Base-by-base conservation (phyloP, 2,329 filamentous ascomycete genomes). In the Fusarium lateritium region DNA sequence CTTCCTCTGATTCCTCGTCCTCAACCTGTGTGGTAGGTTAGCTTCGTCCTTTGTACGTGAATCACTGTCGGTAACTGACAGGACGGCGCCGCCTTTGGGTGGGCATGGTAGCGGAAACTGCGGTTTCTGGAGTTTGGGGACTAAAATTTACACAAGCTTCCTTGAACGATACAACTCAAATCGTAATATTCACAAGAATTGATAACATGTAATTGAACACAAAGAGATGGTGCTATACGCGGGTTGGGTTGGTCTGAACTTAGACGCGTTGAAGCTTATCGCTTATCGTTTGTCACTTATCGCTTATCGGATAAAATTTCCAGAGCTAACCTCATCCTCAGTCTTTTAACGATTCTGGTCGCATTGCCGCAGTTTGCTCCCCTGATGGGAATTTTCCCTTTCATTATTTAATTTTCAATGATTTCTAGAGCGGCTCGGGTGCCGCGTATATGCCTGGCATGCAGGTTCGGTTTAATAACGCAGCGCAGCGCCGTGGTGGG, bases 371-470 rank as follows among this genome's bases (percentile, higher is more conserved):
- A 65, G 44, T 43, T 38, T 28, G 31, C 51, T 54, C 42, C 47
- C 38, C 62, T 65, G 19, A 66, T 58, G 59, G 56, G 45, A 19
- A 19, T 19, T 42, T 49, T 49, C 17, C 21, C 44, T 46, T 47
- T 39, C 36, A 57, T 63, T 67, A 21, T 51, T 55, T 42, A 28
- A 42, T 40, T 55, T 50, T 71, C 73, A 62, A 82, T 82, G 80
- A 72, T 81, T 67, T 76, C 79, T 21, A 77, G 77, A 67, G 75
- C 75, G 60, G 71, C 62, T 10, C 69, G 74, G 52, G 71, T 75
- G 63, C 74, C 78, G 75, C 77, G 75, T 38, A 71, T 80, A 34
- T 80, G 78, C 64, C 69, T 76, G 46, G 72, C 72, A 72, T 81
- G 80, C 64, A 76, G 77, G 43, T 68, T 73, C 22, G 73, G 76